These are phyloP conservation scores for Durio zibethinus DNA, from an alignment of 345 rosid genomes.

Conservation along the genomic window DNA sequence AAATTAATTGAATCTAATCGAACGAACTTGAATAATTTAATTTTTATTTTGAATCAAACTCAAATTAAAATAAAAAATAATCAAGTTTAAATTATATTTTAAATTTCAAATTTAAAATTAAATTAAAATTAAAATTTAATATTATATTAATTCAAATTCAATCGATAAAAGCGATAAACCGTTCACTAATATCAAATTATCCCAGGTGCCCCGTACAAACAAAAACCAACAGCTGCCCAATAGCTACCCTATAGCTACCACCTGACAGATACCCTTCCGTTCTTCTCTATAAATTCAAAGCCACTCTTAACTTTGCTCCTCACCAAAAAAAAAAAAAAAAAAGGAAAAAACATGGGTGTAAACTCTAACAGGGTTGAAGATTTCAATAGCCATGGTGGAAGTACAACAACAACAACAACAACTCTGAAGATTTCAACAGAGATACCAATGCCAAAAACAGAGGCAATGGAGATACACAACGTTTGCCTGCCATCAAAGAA, in stretches of 20 bases:
- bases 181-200: no score
- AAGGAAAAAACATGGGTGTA: conserved; percentile 27
- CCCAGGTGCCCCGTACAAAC: not conserved
- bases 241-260: conserved; percentile 22
- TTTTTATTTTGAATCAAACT: no score
- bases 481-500: conserved; percentile 73
- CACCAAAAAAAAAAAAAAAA: not conserved
- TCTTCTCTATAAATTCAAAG: conserved; percentile 30
- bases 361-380: conserved; percentile 52
- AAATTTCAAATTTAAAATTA: no score
- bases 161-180: no score
- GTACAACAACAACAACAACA: not conserved
- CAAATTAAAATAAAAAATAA: no score
- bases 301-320: conserved; percentile 6
- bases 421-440: conserved; percentile 22
- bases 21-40: no score
- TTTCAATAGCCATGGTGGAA: conserved; percentile 28
- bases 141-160: no score
- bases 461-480: conserved; percentile 47
- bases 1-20: no score
- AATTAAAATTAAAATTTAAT: no score
- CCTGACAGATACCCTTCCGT: conserved; percentile 6
- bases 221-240: not conserved
- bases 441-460: conserved; percentile 20
- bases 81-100: no score